phyloP scores from a whole-genome alignment of 805 yeast species.

The Scheffersomyces spartinae region DNA sequence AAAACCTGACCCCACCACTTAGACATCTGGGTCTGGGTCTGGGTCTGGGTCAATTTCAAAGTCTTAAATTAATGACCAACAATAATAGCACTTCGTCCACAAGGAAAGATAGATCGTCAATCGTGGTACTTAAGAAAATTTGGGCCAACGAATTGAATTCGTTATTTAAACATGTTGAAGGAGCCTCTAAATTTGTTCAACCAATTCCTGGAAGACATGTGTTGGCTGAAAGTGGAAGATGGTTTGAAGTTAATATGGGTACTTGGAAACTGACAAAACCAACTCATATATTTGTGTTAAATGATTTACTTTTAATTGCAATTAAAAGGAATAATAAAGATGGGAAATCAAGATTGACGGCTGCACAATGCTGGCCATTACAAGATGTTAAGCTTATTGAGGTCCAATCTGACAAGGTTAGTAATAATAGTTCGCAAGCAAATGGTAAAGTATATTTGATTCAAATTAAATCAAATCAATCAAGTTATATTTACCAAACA shows the following conservation, averaged over 20 bases:
- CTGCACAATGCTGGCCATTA: conserved; percentile 72
- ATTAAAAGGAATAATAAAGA: conserved; percentile 29
- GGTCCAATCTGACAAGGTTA: conserved; percentile 15
- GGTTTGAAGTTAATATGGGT: conserved; percentile 80
- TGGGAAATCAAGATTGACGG: conserved; percentile 37
- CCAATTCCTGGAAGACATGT: conserved; percentile 74
- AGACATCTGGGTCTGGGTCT: too few species aligned
- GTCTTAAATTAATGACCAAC: too few species aligned
- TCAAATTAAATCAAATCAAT: conserved; percentile 34
- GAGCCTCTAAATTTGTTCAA: conserved; percentile 74
- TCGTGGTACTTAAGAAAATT: conserved; percentile 61
- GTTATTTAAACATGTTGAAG: conserved; percentile 75
- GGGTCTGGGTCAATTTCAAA: too few species aligned
- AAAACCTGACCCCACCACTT: too few species aligned
- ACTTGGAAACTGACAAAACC: conserved; percentile 74
- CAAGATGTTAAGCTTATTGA: conserved; percentile 42
- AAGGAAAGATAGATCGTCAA: conserved; percentile 57
- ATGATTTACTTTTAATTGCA: conserved; percentile 69
- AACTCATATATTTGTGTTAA: conserved; percentile 64
- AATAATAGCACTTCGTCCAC: too few species aligned
- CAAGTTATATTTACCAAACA: conserved; percentile 48
- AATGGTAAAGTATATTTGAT: conserved; percentile 23
- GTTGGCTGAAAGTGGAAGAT: conserved; percentile 64
- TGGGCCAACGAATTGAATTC: conserved; percentile 69
- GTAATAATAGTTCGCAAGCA: not conserved